Evolutionary conservation across 2,329 filamentous ascomycete species (phyloP).

Genomic region (Thermoascus crustaceus): DNA sequence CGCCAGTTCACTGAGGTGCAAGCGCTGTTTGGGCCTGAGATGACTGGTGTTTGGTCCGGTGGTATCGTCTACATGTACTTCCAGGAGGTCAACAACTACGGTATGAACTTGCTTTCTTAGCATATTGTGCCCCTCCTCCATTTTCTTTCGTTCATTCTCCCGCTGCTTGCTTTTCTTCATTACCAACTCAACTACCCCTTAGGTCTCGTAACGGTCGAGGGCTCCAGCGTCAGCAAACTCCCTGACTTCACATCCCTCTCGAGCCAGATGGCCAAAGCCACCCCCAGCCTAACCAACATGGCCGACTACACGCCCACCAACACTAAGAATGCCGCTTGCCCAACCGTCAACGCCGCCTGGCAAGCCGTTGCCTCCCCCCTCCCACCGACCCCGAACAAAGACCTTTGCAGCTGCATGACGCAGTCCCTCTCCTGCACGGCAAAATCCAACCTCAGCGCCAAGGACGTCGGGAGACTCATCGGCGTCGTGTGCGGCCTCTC

Average conservation of each 20-base stretch:
- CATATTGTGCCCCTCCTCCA: too few species aligned
- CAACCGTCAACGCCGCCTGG: constrained; percentile 57
- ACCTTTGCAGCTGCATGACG: constrained; percentile 78
- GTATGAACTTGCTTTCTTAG: constrained; percentile 11
- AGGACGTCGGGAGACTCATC: constrained; percentile 44
- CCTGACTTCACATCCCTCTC: constrained; percentile 66
- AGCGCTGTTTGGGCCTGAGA: constrained; percentile 67
- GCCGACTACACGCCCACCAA: constrained; percentile 64
- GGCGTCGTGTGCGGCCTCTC: constrained; percentile 25
- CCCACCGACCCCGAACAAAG: constrained; percentile 68
- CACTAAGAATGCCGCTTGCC: constrained; percentile 60
- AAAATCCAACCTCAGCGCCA: constrained; percentile 44
- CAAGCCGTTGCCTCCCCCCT: constrained; percentile 54
- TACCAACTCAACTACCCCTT: constrained; percentile 45
- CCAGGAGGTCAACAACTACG: constrained; percentile 67
- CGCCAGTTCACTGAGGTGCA: constrained; percentile 76
- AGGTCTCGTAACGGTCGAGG: constrained; percentile 39
- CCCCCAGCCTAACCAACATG: constrained; percentile 57
- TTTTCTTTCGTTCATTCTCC: background rate
- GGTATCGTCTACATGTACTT: constrained; percentile 98
- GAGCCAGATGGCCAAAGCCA: constrained; percentile 57
- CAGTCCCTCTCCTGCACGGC: constrained; percentile 62
- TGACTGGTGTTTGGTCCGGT: constrained; percentile 80
- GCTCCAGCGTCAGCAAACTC: constrained; percentile 55
- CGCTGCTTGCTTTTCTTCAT: background rate